Conservation (phyloP, 2,329 filamentous ascomycete genomes). For the Cladosporium sp. region DNA sequence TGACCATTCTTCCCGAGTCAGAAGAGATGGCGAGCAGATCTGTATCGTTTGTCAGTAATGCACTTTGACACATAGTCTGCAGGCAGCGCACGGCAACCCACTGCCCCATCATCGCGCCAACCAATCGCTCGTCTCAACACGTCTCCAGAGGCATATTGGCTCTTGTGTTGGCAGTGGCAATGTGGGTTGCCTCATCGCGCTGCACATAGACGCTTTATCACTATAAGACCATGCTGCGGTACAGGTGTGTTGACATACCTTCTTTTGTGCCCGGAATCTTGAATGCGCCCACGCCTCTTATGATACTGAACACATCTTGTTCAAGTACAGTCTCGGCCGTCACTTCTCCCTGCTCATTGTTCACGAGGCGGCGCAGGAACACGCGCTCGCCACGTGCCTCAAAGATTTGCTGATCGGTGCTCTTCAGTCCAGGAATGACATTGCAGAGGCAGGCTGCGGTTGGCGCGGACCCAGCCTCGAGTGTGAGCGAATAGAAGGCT, state of each 20-base stretch:
- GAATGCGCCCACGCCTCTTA: conserved; percentile 82
- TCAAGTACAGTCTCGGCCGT: conserved; percentile 83
- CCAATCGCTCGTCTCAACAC: conserved; percentile 26
- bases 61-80: conserved; percentile 19
- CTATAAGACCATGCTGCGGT: conserved; percentile 38
- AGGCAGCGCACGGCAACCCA: conserved; percentile 16
- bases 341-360: conserved; percentile 60
- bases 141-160: neutral
- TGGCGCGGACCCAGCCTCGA: conserved; percentile 85
- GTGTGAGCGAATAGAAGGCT: conserved; percentile 96
- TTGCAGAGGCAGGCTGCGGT: conserved; percentile 90
- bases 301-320: conserved; percentile 94
- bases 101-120: conserved; percentile 27
- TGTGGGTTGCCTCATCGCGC: neutral
- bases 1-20: conserved; percentile 90
- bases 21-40: conserved; percentile 95
- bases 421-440: conserved; percentile 70
- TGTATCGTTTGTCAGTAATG: conserved; percentile 38
- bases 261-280: conserved; percentile 89
- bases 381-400: conserved; percentile 88
- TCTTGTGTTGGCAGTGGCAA: neutral
- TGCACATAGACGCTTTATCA: conserved; percentile 32
- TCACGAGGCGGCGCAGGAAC: conserved; percentile 77
- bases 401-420: conserved; percentile 93
- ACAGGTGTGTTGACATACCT: conserved; percentile 52